Evolutionary conservation across 148 eudicot genomes (phyloP), one percentile per base, ranked within the genome.

Genomic region (Limonium bicolor): DNA sequence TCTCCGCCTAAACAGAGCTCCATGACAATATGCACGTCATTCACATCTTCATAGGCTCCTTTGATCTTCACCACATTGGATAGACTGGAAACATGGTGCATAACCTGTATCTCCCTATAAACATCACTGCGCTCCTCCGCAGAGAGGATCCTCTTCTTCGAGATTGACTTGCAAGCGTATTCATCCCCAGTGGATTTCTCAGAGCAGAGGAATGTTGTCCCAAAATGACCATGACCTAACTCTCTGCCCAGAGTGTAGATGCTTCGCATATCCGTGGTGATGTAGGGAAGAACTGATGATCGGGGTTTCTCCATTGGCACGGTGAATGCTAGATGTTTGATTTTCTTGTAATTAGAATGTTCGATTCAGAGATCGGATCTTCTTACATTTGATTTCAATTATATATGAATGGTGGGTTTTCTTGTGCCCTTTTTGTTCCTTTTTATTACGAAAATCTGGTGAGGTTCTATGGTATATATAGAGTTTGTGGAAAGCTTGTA

Each of bases 1-100:
- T 79, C 87, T 0, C 87, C 87, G 2, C 87, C 87, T 22, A 41
- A 57, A 55, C 87, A 79, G 33, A 79, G 18, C 62, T 79, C 87
- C 87, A 79, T 79, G 4, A 79, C 87, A 55, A 79, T 31, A 54
- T 79, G 87, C 13, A 79, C 78, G 36, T 53, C 59, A 7, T 46
- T 24, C 1, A 66, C 50, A 41, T 79, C 87, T 41, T 79, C 87
- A 38, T 71, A 79, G 2, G 82, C 60, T 4, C 78, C 87, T 32
- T 71, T 68, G 26, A 79, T 79, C 15, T 60, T 42, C 18, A 79
- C 87, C 7, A 79, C 77, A 31, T 57, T 65, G 12, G 62, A 56
- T 36, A 66, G 63, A 38, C 72, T 72, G 0, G 74, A 71, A 22
- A 79, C 21, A 10, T 79, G 87, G 37, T 74, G 82, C 87, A 79